Conservation (phyloP, 768 basidiomycete species). For the Suillus placidus region DNA sequence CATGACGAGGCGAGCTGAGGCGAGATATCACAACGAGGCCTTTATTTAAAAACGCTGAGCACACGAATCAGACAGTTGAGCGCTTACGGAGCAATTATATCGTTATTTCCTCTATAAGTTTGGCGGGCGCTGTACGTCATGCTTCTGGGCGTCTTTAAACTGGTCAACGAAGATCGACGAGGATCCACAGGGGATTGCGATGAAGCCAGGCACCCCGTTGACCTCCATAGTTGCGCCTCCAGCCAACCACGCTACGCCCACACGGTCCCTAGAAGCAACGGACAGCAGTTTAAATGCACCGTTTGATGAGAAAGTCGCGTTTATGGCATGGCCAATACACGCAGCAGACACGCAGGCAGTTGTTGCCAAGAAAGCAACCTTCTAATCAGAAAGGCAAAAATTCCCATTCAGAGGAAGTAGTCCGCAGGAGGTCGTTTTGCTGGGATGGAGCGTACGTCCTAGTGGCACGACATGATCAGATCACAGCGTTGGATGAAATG, state of each 20-base stretch:
- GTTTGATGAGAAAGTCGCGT: slow-evolving; percentile 11
- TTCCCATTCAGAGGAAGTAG: slow-evolving; percentile 66
- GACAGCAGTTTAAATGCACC: background rate
- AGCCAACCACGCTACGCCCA: slow-evolving; percentile 7
- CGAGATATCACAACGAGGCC: background rate
- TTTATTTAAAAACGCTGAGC: slow-evolving; percentile 1
- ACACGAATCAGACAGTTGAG: background rate
- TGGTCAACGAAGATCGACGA: slow-evolving; percentile 1
- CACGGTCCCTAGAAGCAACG: slow-evolving; percentile 6
- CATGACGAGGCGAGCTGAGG: background rate
- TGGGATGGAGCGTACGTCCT: slow-evolving; percentile 84
- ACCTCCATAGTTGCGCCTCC: background rate
- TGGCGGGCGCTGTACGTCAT: background rate
- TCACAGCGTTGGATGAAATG: slow-evolving; percentile 13
- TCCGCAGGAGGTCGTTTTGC: slow-evolving; percentile 86
- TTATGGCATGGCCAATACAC: slow-evolving; percentile 31
- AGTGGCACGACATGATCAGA: slow-evolving; percentile 12
- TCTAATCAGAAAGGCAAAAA: slow-evolving; percentile 21
- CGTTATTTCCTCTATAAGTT: background rate
- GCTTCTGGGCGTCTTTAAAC: background rate
- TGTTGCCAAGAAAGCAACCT: slow-evolving; percentile 8
- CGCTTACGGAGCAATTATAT: slow-evolving; percentile 5
- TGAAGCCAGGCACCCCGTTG: slow-evolving; percentile 2
- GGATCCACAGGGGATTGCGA: slow-evolving; percentile 4
- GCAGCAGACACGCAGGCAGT: slow-evolving; percentile 17